phyloP scores from a whole-genome alignment of 2,329 filamentous ascomycete genomes.

The Neonectria coccinea region DNA sequence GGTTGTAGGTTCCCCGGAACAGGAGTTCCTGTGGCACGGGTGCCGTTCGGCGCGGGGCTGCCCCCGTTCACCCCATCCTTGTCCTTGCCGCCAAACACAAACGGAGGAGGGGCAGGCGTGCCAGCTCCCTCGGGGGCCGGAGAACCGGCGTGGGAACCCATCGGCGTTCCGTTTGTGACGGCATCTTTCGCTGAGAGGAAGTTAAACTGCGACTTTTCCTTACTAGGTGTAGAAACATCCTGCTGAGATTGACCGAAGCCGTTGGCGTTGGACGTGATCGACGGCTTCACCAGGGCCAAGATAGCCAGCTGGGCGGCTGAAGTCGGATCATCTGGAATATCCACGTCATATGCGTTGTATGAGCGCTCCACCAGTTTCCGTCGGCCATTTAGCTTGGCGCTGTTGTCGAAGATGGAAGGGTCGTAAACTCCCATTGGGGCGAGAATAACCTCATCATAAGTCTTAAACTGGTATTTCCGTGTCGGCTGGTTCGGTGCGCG shows the following conservation, averaged over 20 bases:
- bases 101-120: slow-evolving; percentile 72
- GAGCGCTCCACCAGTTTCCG: slow-evolving; percentile 87
- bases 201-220: slow-evolving; percentile 75
- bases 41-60: slow-evolving; percentile 65
- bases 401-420: slow-evolving; percentile 86
- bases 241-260: slow-evolving; percentile 56
- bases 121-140: slow-evolving; percentile 82
- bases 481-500: slow-evolving; percentile 90
- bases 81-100: slow-evolving; percentile 62
- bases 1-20: slow-evolving; percentile 53
- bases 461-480: slow-evolving; percentile 94
- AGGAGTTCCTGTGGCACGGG: slow-evolving; percentile 62
- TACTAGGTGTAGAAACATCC: slow-evolving; percentile 69
- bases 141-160: slow-evolving; percentile 87
- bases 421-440: slow-evolving; percentile 95
- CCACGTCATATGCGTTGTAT: slow-evolving; percentile 92
- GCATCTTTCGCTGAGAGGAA: slow-evolving; percentile 72
- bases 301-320: slow-evolving; percentile 84
- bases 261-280: slow-evolving; percentile 60
- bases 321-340: slow-evolving; percentile 86
- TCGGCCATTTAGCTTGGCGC: slow-evolving; percentile 80
- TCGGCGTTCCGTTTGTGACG: slow-evolving; percentile 78
- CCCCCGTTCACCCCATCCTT: slow-evolving; percentile 60
- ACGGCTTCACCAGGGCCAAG: slow-evolving; percentile 70
- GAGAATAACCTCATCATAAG: slow-evolving; percentile 95